phyloP scores from a whole-genome alignment of 371 early-diverging fungal genomes.

The Syncephalastrum monosporum region DNA sequence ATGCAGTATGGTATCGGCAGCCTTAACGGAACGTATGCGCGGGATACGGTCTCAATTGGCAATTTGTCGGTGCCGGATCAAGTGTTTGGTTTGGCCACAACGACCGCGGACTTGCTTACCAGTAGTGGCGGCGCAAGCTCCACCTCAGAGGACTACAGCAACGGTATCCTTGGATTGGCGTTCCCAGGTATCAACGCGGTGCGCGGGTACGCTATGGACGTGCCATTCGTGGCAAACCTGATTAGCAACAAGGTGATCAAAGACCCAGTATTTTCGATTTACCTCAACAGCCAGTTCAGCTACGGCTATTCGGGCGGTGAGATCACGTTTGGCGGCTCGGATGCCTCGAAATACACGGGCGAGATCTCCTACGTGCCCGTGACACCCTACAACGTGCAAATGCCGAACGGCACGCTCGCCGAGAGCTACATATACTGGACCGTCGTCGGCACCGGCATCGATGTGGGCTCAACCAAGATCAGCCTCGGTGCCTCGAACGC shows the following conservation, averaged over 20 bases:
- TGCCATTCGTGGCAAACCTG: slow-evolving; percentile 29
- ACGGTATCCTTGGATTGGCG: slow-evolving; percentile 45
- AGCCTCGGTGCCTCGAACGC: slow-evolving; percentile 10
- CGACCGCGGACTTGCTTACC: slow-evolving; percentile 15
- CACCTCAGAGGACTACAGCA: slow-evolving; percentile 8
- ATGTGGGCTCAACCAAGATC: slow-evolving; percentile 3
- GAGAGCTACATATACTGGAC: slow-evolving; percentile 35
- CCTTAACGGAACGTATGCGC: slow-evolving; percentile 33
- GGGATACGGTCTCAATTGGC: slow-evolving; percentile 26
- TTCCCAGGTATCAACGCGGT: slow-evolving; percentile 23
- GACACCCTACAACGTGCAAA: slow-evolving; percentile 13
- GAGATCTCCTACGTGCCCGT: slow-evolving; percentile 37
- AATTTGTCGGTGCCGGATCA: slow-evolving; percentile 22
- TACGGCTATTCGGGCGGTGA: slow-evolving; percentile 27
- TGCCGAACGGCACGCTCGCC: slow-evolving; percentile 5
- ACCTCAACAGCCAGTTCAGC: slow-evolving; percentile 21
- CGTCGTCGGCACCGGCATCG: slow-evolving; percentile 21
- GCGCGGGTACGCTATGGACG: slow-evolving; percentile 14
- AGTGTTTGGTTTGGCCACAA: slow-evolving; percentile 29
- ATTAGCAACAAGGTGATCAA: slow-evolving; percentile 22
- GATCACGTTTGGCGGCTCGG: slow-evolving; percentile 44
- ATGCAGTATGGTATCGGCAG: slow-evolving; percentile 40
- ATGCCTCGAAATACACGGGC: slow-evolving; percentile 49
- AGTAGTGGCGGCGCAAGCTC: not conserved
- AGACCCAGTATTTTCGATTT: slow-evolving; percentile 38